These are phyloP conservation scores for Dalbergia cultrata DNA, from an alignment of 306 rosid genomes.

Conservation along the genomic window DNA sequence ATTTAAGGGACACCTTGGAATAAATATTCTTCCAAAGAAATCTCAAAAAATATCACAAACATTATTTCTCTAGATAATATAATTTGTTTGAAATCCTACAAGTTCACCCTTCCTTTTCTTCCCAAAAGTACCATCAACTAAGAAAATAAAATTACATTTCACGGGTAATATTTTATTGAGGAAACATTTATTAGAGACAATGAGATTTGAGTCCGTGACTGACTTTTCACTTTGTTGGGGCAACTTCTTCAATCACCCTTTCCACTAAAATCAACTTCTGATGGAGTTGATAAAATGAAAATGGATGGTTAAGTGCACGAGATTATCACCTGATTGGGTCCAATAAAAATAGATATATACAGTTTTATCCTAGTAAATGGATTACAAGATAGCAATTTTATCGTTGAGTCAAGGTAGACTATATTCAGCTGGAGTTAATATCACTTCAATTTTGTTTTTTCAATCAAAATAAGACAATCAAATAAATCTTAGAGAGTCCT, in stretches of 20 bases:
- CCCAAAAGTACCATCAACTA: neutral
- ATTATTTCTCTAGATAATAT: neutral
- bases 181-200: neutral
- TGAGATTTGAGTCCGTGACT: neutral
- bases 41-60: too few species aligned
- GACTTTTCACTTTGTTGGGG: neutral
- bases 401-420: too few species aligned
- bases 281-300: neutral
- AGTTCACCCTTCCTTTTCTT: neutral
- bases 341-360: too few species aligned
- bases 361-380: too few species aligned
- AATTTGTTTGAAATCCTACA: slow-evolving; percentile 1
- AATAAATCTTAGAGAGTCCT: neutral
- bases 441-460: neutral
- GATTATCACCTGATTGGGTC: too few species aligned
- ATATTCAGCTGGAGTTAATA: too few species aligned
- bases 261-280: neutral
- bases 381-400: too few species aligned
- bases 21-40: too few species aligned
- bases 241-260: neutral
- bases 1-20: too few species aligned
- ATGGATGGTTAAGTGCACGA: too few species aligned
- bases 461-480: neutral
- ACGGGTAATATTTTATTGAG: neutral
- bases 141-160: too few species aligned